Base-by-base conservation (phyloP, 139 green algal species). In the Medakamo hakoo region DNA sequence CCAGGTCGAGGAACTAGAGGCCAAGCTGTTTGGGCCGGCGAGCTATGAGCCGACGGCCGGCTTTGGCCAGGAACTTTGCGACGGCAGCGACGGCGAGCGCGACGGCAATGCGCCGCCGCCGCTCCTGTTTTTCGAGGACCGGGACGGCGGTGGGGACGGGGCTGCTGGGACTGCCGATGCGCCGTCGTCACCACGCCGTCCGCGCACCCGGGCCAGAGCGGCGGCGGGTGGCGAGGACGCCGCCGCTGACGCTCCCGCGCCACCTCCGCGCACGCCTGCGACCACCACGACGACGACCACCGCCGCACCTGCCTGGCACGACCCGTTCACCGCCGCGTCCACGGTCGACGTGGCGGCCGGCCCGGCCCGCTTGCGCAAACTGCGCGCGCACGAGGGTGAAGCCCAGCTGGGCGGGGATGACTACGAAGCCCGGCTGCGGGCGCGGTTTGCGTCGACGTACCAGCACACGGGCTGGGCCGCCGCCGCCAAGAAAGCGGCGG, bases 351-450 rank as follows among this genome's bases (percentile, higher is more conserved):
- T 94, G 30, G 71, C 76, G 22, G 52, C 49, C 2, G 48, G 49
- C 1, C 57, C 27, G 22, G 29, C 64, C 2, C 69, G 77, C 19
- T 64, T 88, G 31, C 69, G 83, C 3, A 94, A 92, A 71, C 78
- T 94, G 55, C 70, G 83, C 23, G 63, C 76, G 22, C 58, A 49
- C 4, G 78, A 88, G 49, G 67, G 72, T 3, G 80, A 93, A 30
- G 60, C 21, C 27, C n/a, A 48, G 22, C 57, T 81, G 48, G 70
- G 68, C 76, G 86, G 86, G 19, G 56, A 60, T 21, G 70, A 84
- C 49, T 95, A 91, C 60, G 77, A 90, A 59, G 55, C 68, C 21
- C 80, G 84, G 2, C 70, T 95, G 52, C 74, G 86, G 20, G 62
- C 76, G 27, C 83, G 90, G 71, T 84, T 92, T 66, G 56, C 40